Base-by-base conservation (phyloP, 345 rosid species). In the Salix caprea region DNA sequence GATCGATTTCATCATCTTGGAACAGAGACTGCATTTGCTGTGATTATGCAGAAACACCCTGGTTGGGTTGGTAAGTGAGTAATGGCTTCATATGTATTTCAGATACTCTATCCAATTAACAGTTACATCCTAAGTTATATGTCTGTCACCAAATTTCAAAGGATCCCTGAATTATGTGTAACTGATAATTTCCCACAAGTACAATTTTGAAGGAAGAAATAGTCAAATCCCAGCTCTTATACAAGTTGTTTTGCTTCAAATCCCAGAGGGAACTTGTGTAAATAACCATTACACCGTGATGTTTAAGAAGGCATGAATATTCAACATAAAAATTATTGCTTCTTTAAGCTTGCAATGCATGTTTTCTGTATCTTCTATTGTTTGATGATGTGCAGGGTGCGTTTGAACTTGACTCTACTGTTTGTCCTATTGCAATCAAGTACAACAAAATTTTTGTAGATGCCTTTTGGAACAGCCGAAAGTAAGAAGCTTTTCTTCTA, bases 11-110 rank as follows among this genome's bases (percentile, higher is more conserved):
- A 85, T 96, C 77, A 52, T 96, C 89, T 79, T 94, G 74, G 99
- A 94, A 82, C 98, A 96, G 86, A 92, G 98, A 94, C 96, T 36
- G 95, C 98, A 78, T 94, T 96, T 82, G 94, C 99, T 74, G 97
- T 94, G 77, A 96, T 96, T 69, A 94, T 96, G 99, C 99, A 96
- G 83, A 96, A 96, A 82, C 99, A 96, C 88, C 99, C 99, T 83
- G 99, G 99, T 75, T 96, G 99, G 99, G 98, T 94, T 88, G 99
- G 99, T 91, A 83, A 88, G 99, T 87, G 50, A 70, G 46, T 42
- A 37, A 36, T 81, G 44, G 19, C 46, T 70, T 74, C 32, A 24
- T 69, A 6, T 42, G 4, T 54, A 26, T 40, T 36, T n/a, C 56
- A 24, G 10, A 58, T 58, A 66, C 15, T 66, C 9, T 2, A 66